phyloP scores from a whole-genome alignment of 164 flowering plant species.

The Magnolia changhungtana region DNA sequence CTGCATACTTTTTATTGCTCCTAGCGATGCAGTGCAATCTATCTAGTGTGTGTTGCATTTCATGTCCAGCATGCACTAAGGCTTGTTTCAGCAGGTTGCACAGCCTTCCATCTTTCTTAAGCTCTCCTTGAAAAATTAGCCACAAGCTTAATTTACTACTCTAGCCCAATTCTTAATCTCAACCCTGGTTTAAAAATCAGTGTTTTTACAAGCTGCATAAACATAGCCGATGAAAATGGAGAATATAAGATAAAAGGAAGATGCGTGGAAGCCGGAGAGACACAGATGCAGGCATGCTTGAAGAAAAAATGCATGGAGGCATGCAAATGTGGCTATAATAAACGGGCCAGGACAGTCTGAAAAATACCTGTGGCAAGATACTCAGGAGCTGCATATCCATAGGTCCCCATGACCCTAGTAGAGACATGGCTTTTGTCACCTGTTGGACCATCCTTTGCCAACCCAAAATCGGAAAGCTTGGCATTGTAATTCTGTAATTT shows the following conservation, averaged over 20 bases:
- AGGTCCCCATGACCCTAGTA: slow-evolving; percentile 82
- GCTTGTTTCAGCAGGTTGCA: too few species aligned
- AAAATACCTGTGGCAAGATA: slow-evolving; percentile 75
- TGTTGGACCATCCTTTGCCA: slow-evolving; percentile 87
- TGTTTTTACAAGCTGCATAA: too few species aligned
- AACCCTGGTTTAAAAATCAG: too few species aligned
- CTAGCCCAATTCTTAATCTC: too few species aligned
- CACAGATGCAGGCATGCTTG: not conserved
- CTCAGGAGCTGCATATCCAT: slow-evolving; percentile 94
- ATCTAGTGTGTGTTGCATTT: too few species aligned
- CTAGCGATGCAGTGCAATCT: too few species aligned
- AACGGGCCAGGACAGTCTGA: not conserved
- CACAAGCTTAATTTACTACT: too few species aligned
- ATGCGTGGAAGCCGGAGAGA: not conserved
- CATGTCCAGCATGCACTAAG: too few species aligned
- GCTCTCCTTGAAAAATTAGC: too few species aligned
- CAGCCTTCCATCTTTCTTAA: too few species aligned
- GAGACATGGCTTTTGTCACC: slow-evolving; percentile 86
- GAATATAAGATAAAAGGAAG: not conserved
- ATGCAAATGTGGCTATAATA: not conserved
- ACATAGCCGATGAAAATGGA: not conserved
- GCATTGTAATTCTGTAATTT: slow-evolving; percentile 54
- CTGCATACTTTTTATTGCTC: not conserved
- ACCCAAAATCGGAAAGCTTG: slow-evolving; percentile 89
- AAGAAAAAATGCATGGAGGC: not conserved